Percentiles rank a stretch among this genome's conserved stretches.
phyloP scores from a whole-genome alignment of 805 yeast genomes.

The Hanseniaspora clermontiae region DNA sequence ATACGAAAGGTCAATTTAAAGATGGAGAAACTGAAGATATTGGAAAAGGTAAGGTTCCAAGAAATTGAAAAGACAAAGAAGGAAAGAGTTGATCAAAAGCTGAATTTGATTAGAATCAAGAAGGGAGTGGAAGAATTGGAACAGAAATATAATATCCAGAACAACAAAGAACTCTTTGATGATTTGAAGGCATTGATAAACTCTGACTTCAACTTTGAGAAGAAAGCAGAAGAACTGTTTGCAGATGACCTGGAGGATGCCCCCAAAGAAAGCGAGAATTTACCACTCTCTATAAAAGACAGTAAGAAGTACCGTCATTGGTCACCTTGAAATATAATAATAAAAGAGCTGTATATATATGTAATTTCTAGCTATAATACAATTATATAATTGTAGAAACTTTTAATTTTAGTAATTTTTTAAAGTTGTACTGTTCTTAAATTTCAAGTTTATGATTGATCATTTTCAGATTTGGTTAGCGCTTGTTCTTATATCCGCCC shows the following conservation, averaged over 20 bases:
- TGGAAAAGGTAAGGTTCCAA: conserved; percentile 58
- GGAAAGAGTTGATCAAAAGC: conserved; percentile 53
- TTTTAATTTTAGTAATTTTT: background rate
- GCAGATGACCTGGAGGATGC: background rate
- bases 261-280: conserved; percentile 21
- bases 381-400: background rate
- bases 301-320: conserved; percentile 55
- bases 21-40: conserved; percentile 41
- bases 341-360: no score
- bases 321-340: conserved; percentile 35
- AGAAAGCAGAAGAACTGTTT: background rate
- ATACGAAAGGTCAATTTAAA: conserved; percentile 54
- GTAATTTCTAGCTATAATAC: background rate
- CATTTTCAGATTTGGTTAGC: no score
- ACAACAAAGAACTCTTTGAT: background rate
- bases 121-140: conserved; percentile 43
- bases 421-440: no score
- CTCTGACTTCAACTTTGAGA: background rate
- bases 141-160: conserved; percentile 18
- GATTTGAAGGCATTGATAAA: background rate
- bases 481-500: no score
- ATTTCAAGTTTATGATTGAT: no score
- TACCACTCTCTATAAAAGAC: conserved; percentile 48
- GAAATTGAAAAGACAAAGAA: conserved; percentile 40
- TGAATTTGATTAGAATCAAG: conserved; percentile 55